phyloP scores from a whole-genome alignment of 116 monocot genomes.

The Papilionanthe hybrid region DNA sequence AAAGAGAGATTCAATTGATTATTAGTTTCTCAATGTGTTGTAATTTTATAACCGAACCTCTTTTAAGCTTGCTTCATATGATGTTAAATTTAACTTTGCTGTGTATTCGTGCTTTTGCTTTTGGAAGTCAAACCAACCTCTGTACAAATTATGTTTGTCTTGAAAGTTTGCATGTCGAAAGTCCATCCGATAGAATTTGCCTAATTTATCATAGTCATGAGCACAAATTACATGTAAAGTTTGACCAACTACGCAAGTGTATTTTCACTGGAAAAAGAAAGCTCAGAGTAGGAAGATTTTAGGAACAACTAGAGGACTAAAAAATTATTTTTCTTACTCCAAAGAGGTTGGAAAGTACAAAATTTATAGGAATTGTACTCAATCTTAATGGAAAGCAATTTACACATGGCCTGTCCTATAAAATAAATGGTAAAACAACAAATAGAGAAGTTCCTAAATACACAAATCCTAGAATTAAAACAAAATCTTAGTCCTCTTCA shows the following conservation, averaged over 20 bases:
- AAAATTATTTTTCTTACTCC: no score
- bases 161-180: neutral
- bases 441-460: no score
- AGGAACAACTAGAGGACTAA: no score
- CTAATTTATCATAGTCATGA: neutral
- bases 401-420: no score
- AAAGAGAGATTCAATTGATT: neutral
- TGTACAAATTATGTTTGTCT: neutral
- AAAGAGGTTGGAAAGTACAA: no score
- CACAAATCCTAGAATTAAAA: no score
- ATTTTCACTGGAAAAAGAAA: neutral
- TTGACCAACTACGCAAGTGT: neutral
- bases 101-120: neutral
- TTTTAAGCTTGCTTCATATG: neutral
- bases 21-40: neutral
- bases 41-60: neutral
- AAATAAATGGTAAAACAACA: no score
- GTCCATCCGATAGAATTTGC: no score
- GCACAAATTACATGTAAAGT: neutral
- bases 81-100: neutral
- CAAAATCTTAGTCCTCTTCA: no score
- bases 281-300: no score
- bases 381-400: no score
- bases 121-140: neutral
- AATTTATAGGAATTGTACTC: no score